Evolutionary conservation across 768 basidiomycete species (phyloP).

Genomic region (Jaapia argillacea): DNA sequence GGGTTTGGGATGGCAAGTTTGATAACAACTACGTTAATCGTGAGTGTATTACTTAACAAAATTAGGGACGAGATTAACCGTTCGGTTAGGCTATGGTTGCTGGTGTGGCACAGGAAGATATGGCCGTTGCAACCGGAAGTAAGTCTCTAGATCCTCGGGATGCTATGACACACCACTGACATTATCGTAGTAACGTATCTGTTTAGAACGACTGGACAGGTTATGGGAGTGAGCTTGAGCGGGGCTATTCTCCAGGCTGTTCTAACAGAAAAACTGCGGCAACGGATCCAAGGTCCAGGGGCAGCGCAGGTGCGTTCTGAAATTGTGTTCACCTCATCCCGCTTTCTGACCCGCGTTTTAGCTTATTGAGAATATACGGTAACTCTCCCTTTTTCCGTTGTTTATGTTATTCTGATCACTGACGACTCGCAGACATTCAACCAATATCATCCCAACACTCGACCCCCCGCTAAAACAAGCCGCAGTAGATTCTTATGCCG

Average conservation of each 20-base stretch:
- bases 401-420: neutral
- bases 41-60: conserved; percentile 23
- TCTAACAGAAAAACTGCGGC: conserved; percentile 56
- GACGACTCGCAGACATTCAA: conserved; percentile 47
- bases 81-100: conserved; percentile 73
- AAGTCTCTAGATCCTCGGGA: conserved; percentile 22
- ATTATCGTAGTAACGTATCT: conserved; percentile 76
- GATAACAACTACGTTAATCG: conserved; percentile 81
- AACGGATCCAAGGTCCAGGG: conserved; percentile 67
- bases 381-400: conserved; percentile 11
- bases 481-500: conserved; percentile 70
- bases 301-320: conserved; percentile 52
- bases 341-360: conserved; percentile 22
- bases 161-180: neutral
- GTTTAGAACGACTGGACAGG: conserved; percentile 91
- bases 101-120: conserved; percentile 66
- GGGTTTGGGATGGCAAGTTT: conserved; percentile 79
- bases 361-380: conserved; percentile 70
- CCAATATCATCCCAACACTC: conserved; percentile 60
- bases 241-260: conserved; percentile 80
- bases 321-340: conserved; percentile 4
- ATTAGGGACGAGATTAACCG: neutral
- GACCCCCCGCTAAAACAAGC: conserved; percentile 41
- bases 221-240: conserved; percentile 84
- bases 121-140: conserved; percentile 89